Conservation (phyloP, 2,329 filamentous ascomycete species). For the Dactylellina leptospora region DNA sequence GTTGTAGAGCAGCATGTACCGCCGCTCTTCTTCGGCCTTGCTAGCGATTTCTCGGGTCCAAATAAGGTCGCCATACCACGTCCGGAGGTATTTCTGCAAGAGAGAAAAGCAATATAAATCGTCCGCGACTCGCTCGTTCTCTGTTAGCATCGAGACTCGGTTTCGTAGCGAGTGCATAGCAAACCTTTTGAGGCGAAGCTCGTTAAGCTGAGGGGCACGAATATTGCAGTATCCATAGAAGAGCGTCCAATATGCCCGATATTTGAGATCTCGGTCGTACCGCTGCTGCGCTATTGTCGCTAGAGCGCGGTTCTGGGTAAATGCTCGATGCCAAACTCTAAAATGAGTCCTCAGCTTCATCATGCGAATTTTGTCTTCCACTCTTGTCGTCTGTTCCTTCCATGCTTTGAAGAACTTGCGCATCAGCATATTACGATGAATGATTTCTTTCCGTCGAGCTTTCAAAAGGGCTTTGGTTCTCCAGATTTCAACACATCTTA, state of each 20-base stretch:
- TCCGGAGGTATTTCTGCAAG: constrained; percentile 35
- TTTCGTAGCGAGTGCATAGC: constrained; percentile 26
- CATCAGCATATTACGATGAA: constrained; percentile 49
- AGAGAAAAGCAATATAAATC: constrained; percentile 47
- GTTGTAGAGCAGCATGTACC: constrained; percentile 39
- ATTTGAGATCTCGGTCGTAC: constrained; percentile 44
- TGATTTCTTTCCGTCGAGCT: constrained; percentile 28
- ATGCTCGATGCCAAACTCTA: constrained; percentile 34
- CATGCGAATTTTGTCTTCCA: constrained; percentile 16
- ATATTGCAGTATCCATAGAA: constrained; percentile 52
- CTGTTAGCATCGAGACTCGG: constrained; percentile 15
- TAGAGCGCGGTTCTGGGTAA: constrained; percentile 21
- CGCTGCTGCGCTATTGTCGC: constrained; percentile 32
- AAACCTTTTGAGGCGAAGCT: constrained; percentile 44
- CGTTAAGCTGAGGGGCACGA: constrained; percentile 41
- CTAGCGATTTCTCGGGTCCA: constrained; percentile 43
- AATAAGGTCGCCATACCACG: constrained; percentile 37
- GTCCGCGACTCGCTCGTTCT: constrained; percentile 41
- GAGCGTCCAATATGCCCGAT: constrained; percentile 46
- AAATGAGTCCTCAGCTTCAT: constrained; percentile 16
- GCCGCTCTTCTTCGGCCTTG: constrained; percentile 49
- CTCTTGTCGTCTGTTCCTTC: constrained; percentile 29
- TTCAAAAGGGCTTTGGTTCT: constrained; percentile 35
- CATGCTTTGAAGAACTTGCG: constrained; percentile 44
- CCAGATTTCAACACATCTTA: constrained; percentile 36